Evolutionary conservation across 164 flowering plant genomes (phyloP).

Genomic region (grape (Vitis vinifera)): DNA sequence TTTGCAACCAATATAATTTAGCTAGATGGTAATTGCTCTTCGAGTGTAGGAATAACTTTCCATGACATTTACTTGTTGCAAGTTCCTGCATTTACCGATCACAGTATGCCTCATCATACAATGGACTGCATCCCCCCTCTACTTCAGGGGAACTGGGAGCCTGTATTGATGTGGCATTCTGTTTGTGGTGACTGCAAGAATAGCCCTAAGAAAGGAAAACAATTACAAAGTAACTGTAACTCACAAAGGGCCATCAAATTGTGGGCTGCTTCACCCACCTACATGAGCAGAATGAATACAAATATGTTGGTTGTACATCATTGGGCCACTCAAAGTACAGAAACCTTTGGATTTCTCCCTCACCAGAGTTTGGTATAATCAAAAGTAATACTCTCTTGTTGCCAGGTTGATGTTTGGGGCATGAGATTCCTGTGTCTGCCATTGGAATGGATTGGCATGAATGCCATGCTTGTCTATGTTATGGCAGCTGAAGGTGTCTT

Average conservation of each 20-base stretch:
- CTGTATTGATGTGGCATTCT: neutral
- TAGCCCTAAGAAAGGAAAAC: too few relatives aligned
- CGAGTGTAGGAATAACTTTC: neutral
- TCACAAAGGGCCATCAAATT: too few relatives aligned
- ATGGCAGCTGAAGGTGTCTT: slow-evolving; percentile 94
- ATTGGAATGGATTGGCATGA: slow-evolving; percentile 96
- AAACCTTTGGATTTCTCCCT: neutral
- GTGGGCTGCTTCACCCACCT: too few relatives aligned
- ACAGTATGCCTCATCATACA: neutral
- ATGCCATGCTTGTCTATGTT: slow-evolving; percentile 94
- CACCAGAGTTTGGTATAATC: neutral
- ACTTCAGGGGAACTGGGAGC: neutral
- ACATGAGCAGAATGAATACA: too few relatives aligned
- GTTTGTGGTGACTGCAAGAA: neutral
- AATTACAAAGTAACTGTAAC: too few relatives aligned
- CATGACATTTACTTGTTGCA: neutral
- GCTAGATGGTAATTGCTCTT: neutral
- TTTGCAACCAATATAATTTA: neutral
- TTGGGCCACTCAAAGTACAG: too few relatives aligned
- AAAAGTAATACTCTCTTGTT: neutral
- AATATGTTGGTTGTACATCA: too few relatives aligned
- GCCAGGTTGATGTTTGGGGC: slow-evolving; percentile 73
- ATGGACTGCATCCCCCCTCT: neutral
- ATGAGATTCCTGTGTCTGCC: slow-evolving; percentile 54
- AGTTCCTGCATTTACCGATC: neutral